Percentiles rank a stretch among this genome's conserved stretches.
phyloP scores from a whole-genome alignment of 2,329 filamentous ascomycete genomes.

The Fusarium equiseti region DNA sequence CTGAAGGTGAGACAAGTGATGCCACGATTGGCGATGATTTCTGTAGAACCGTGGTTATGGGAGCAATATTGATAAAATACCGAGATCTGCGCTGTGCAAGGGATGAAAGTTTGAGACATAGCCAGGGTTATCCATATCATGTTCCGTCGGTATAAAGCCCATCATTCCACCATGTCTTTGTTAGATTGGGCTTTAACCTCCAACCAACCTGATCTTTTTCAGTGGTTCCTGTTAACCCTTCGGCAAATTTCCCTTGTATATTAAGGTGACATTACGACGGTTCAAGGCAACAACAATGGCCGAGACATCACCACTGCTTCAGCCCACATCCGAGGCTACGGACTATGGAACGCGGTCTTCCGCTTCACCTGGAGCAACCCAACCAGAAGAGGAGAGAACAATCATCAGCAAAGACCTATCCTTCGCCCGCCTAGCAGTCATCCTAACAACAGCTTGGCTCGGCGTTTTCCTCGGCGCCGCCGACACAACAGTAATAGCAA shows the following conservation, averaged over 20 bases:
- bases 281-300: not conserved
- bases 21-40: not conserved
- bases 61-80: fast-evolving
- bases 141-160: not conserved
- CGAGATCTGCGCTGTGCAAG: not conserved
- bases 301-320: not conserved
- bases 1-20: not conserved
- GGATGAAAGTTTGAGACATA: not conserved
- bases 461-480: slow-evolving; percentile 63
- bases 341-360: not conserved
- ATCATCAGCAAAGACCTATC: slow-evolving; percentile 4
- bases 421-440: not conserved
- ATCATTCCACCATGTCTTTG: not conserved
- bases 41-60: not conserved
- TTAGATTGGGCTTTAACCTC: fast-evolving
- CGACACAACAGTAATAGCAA: slow-evolving; percentile 83
- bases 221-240: no score
- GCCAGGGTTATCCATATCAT: not conserved
- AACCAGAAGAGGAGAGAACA: not conserved
- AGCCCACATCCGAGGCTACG: not conserved
- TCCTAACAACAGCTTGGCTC: slow-evolving; percentile 6
- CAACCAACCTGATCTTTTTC: not conserved
- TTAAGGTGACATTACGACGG: no score
- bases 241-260: no score
- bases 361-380: fast-evolving